These are phyloP conservation scores for Quercus tomentella DNA, from an alignment of 331 rosid species.

Conservation along the genomic window DNA sequence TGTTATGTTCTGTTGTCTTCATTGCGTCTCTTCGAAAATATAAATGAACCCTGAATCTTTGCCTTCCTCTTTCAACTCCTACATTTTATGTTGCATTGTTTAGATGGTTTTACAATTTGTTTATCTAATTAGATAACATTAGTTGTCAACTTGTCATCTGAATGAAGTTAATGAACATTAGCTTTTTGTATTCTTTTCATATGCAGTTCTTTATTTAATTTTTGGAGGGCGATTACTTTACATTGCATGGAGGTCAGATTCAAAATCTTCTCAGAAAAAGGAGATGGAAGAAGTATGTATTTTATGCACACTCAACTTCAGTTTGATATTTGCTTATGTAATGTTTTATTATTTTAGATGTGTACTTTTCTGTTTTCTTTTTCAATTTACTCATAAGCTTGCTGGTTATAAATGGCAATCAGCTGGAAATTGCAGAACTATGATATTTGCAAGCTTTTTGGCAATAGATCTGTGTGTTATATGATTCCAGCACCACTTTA, in stretches of 20 bases:
- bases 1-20: not conserved
- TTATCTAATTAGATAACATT: not conserved
- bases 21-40: not conserved
- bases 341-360: not conserved
- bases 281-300: slow-evolving; percentile 92
- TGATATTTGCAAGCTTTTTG: not conserved
- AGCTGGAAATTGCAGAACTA: not conserved
- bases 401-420: not conserved
- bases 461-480: not conserved
- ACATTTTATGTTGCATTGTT: not conserved
- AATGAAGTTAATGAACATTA: slow-evolving; percentile 13
- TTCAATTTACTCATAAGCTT: not conserved
- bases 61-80: not conserved
- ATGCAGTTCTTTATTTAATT: slow-evolving; percentile 88
- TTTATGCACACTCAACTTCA: not conserved
- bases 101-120: not conserved
- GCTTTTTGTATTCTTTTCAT: slow-evolving; percentile 5
- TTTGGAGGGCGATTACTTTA: slow-evolving; percentile 90
- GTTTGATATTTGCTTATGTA: not conserved
- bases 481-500: not conserved
- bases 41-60: not conserved
- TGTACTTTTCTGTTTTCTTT: not conserved
- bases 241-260: slow-evolving; percentile 96
- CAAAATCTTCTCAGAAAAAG: slow-evolving; percentile 91
- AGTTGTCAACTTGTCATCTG: not conserved